These are phyloP conservation scores for Talaromyces verruculosus DNA, from an alignment of 2,329 filamentous ascomycete genomes.

Conservation along the genomic window DNA sequence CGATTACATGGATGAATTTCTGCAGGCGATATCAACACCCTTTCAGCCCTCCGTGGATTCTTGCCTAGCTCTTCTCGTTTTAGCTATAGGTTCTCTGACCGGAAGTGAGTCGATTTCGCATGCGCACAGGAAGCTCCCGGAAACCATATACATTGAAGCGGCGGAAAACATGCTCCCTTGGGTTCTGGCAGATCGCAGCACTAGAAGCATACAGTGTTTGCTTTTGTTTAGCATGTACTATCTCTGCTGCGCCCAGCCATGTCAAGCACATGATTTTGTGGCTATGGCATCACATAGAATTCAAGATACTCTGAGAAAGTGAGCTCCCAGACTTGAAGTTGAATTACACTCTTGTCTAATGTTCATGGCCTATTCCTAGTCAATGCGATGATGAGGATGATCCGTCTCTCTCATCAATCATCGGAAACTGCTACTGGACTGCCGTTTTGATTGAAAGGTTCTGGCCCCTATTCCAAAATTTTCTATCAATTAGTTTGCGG, in stretches of 20 bases:
- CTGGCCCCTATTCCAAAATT: background rate
- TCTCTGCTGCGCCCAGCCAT: conserved; percentile 14
- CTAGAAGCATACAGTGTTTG: conserved; percentile 5
- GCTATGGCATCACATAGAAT: conserved; percentile 19
- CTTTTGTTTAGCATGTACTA: conserved; percentile 18
- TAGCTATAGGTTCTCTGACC: conserved; percentile 1
- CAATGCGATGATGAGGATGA: conserved; percentile 3
- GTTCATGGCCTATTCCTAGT: background rate
- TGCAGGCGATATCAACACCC: conserved; percentile 1
- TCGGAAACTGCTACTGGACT: conserved; percentile 19
- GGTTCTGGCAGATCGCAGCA: conserved; percentile 6
- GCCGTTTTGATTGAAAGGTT: conserved; percentile 22
- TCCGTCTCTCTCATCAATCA: background rate
- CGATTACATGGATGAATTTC: conserved; percentile 14
- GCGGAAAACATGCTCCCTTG: conserved; percentile 4
- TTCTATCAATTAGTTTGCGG: background rate
- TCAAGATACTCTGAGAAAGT: background rate
- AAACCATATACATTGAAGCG: conserved; percentile 3
- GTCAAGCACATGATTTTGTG: conserved; percentile 20
- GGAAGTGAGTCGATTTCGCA: background rate
- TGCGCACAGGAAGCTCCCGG: background rate
- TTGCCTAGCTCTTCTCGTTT: conserved; percentile 7
- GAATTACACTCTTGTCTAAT: background rate
- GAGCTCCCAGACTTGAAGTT: background rate
- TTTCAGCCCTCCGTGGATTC: conserved; percentile 1